A percentile compares a stretch with the other conserved stretches of the same genome.
These are phyloP conservation scores for Penicillium pancosmium DNA, from an alignment of 495 filamentous ascomycete species.

Conservation along the genomic window DNA sequence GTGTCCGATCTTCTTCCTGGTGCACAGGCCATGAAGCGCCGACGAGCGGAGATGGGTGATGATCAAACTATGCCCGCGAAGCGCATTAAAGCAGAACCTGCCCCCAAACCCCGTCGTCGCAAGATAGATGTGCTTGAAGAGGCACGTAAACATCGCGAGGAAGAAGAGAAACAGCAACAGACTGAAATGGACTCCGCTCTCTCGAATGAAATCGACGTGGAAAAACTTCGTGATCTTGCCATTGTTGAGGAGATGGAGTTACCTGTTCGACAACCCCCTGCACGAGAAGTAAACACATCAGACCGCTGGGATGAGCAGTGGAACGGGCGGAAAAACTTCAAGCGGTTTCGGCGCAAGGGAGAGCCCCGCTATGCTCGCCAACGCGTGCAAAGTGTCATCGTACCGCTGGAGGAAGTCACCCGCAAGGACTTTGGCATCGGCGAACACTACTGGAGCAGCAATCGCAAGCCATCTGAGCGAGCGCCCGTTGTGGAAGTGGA, in stretches of 20 bases:
- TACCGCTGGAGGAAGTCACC: conserved; percentile 77
- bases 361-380: conserved; percentile 44
- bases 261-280: conserved; percentile 26
- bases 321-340: conserved; percentile 98
- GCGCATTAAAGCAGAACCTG: conserved; percentile 22
- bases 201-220: conserved; percentile 62
- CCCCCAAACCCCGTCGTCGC: conserved; percentile 46
- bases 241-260: conserved; percentile 82
- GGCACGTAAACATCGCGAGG: conserved; percentile 66
- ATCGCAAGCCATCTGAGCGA: conserved; percentile 28
- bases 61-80: conserved; percentile 9
- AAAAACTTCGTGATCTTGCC: conserved; percentile 72
- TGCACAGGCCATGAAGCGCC: conserved; percentile 72
- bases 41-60: conserved; percentile 40
- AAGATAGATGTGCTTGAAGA: conserved; percentile 72
- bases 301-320: conserved; percentile 85
- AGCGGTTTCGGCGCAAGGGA: conserved; percentile 74
- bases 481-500: conserved; percentile 20
- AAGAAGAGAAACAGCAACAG: conserved; percentile 46
- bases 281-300: conserved; percentile 39
- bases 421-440: conserved; percentile 82
- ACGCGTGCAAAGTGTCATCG: conserved; percentile 65
- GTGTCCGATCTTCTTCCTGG: conserved; percentile 70
- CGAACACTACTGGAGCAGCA: conserved; percentile 73
- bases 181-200: conserved; percentile 52